Base-by-base conservation (phyloP, 2,329 filamentous ascomycete genomes). In the Aspergillus udagawae region DNA sequence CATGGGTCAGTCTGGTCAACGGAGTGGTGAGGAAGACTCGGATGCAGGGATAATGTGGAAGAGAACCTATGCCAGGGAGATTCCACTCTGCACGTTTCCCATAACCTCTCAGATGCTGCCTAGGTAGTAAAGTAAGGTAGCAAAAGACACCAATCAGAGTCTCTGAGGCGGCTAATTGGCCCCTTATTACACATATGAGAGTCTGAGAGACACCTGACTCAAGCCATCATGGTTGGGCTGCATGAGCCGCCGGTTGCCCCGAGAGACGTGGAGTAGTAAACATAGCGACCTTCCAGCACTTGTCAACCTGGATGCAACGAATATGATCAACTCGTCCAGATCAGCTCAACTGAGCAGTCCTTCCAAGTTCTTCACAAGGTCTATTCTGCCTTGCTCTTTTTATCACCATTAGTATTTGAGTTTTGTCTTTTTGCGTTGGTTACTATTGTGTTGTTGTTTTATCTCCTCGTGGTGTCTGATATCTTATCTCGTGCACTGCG, bases 261-360 rank as follows among this genome's bases (percentile, higher is more conserved):
- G 64, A 67, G 67, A 63, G 58, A 69, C 67, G 63, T 57, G 55
- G 45, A 53, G 58, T 54, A 35, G 66, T 69, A 69, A 69, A 69
- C 65, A 68, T 60, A 17, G 44, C 44, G 5, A 23, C 44, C 44
- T 47, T 14, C 55, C 53, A 52, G 57, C 55, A 55, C 42, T 55
- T 53, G 42, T 47, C 58, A 61, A 60, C 60, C 59, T 58, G 59
- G 58, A 49, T 32, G 51, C 58, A 54, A 56, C 51, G 51, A 57
- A 25, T 58, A 47, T 53, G 54, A 54, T 59, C 57, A 64, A 59
- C 64, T 67, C 64, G 58, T 62, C 61, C 55, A 60, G 55, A 49
- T 58, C 64, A 64, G 63, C 50, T 61, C 54, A 44, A 55, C 54
- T 29, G 52, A 58, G 58, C 57, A 60, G 58, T 52, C 54, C 55